Percentiles rank a stretch among this genome's conserved stretches.
Evolutionary conservation across 352 stramenopile genomes (phyloP).

Genomic region (Plasmopara viticola): DNA sequence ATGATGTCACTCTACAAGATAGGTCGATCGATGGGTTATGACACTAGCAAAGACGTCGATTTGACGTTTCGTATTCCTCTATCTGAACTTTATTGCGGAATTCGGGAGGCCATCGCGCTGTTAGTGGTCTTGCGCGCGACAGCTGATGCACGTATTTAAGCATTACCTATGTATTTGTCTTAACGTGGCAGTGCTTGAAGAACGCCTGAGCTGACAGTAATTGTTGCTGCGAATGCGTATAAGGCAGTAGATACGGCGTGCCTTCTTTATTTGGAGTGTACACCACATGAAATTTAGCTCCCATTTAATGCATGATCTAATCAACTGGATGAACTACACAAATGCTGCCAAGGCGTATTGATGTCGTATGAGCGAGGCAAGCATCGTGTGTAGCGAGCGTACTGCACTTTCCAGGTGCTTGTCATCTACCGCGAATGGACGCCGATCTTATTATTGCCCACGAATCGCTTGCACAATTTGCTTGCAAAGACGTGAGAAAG

Average conservation of each 20-base stretch:
- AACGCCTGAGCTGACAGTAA: not conserved
- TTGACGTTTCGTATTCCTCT: conserved; percentile 14
- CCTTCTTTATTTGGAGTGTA: conserved; percentile 29
- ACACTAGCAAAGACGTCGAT: conserved; percentile 1
- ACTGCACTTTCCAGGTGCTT: conserved; percentile 71
- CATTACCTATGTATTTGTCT: conserved; percentile 45
- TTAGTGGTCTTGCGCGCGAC: conserved; percentile 35
- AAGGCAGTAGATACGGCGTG: conserved; percentile 4
- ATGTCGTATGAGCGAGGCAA: conserved; percentile 69
- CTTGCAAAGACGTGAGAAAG: conserved; percentile 75
- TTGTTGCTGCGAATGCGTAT: conserved; percentile 3
- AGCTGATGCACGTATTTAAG: conserved; percentile 34
- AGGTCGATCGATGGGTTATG: conserved; percentile 7
- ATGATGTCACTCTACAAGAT: conserved; percentile 2
- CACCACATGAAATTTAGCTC: conserved; percentile 51
- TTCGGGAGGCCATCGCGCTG: conserved; percentile 27
- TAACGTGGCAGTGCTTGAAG: conserved; percentile 39
- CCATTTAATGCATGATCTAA: conserved; percentile 44
- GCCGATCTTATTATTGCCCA: conserved; percentile 66
- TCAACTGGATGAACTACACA: conserved; percentile 51
- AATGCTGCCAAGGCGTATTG: conserved; percentile 43
- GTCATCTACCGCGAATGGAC: conserved; percentile 73
- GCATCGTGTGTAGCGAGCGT: conserved; percentile 91
- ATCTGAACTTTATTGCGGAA: conserved; percentile 21
- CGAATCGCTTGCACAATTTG: conserved; percentile 55